Base-by-base conservation (phyloP, 1,139 yeast genomes). In the Spencermartinsiella ligniputridi region DNA sequence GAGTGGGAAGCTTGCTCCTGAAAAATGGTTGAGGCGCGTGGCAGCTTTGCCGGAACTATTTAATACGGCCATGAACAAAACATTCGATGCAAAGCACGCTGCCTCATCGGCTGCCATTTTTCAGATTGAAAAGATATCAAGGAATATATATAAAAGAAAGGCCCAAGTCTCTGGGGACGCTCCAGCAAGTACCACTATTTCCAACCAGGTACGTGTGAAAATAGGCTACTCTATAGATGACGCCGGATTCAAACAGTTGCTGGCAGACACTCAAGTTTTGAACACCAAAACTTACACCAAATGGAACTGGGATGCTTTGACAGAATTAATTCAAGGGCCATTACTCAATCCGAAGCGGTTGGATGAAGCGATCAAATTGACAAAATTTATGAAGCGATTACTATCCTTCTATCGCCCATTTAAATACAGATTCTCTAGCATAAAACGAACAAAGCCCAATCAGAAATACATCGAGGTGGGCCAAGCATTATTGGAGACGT, bases 381-480 rank as follows among this genome's bases (percentile, higher is more conserved):
- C 97, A 0, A 90, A 89, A 57, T 88, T 92, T 56, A 74, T 90
- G 63, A 90, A 92, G 58, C 69, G 97, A 45, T 63, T 92, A 25
- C 66, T 90, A 57, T 85, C 96, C 2, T 94, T 92, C 61, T 92
- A 82, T 61, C 73, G 97, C 40, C 98, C 99, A 0, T 84, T 90
- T 66, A 89, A 92, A 62, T 81, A 82, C 57, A 68, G 96, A 47
- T 92, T 88, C 62, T 83, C 96, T 9, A 77, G 77, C 15, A 71
- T 79, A 24, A 71, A 72, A 35, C 68, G 72, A 46, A 70, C 79
- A 29, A 70, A 77, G 44, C 72, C 74, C 46, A 71, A 78, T 52
- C 70, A 74, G 39, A 70, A 74, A 49, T 86, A 83, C 52, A 75
- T 85, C 21, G 75, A 71, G 41, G 81, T 83, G 6, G 97, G 97